Evolutionary conservation across 2,329 filamentous ascomycete species (phyloP), one percentile per base, ranked within the genome.

Genomic region (Dactylellina drechsleri): DNA sequence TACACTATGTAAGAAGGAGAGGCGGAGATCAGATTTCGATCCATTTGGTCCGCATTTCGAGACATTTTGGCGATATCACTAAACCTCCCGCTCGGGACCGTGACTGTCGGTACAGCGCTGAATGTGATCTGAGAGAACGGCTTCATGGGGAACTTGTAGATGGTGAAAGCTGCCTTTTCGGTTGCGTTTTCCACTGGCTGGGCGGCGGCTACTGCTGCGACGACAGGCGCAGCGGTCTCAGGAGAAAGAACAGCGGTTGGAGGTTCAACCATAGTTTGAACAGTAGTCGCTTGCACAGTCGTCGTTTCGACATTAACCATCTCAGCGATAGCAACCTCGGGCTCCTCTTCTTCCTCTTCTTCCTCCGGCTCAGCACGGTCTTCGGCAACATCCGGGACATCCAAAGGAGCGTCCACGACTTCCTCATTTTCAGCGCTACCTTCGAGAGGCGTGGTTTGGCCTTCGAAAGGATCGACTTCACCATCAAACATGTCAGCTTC

Each of bases 11-110:
- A 97, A 74, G 90, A 91, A 80, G 92, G 90, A 26, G 92, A 94
- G 16, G 94, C 93, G 4, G 93, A 91, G 58, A 94, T 94, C 36
- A 99, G 86, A 77, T 93, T 96, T 77, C 96, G 91, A 81, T 99
- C 95, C 76, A 97, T 90, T 83, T 98, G 95, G 80, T 99, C 95
- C 79, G 98, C 98, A 4, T 97, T 93, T 84, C 98, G 98, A 86
- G 97, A 97, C 77, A 98, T 86, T 70, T 93, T 89, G 60, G 95
- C 94, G 80, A 99, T 95, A 79, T 97, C 92, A 85, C 97, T 91
- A 79, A 97, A 89, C 50, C 90, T 87, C 78, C 94, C 91, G 68
- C 92, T 88, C 43, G 90, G 89, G 71, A 88, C 85, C 13, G 86
- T 83, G 75, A 85, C 82, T 77, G 87, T 84, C 81, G 88, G 85